Evolutionary conservation across 768 basidiomycete species (phyloP), one percentile per base, ranked within the genome.

Genomic region (Strobilomyces dryophilus): DNA sequence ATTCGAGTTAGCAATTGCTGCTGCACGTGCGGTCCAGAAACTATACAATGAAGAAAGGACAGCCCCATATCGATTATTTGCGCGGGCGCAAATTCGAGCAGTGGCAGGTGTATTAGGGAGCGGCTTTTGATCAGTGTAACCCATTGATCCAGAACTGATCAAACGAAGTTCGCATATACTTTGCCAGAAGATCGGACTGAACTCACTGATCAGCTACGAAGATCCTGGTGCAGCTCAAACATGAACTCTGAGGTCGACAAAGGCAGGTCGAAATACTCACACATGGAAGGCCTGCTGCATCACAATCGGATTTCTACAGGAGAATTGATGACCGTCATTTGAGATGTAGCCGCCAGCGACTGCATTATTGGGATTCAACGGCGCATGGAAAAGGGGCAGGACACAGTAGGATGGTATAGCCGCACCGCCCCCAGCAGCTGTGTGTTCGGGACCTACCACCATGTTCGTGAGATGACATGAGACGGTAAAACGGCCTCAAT

Each of bases 201-300:
- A 51, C 60, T 11, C 45, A 79, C 79, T 67, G 73, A 51, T 81
- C 82, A 54, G 78, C 76, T 18, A 81, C 78, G 45, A 82, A 83
- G n/a, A 81, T 77, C 8, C 79, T 80, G 12, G n/a, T 45, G 54
- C 31, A 41, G 8, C 39, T 14, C 12, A 14, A 10, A 37, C 41
- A 4, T 65, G 32, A 51, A 29, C 26, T 18, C 18, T n/a, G 26
- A 10, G 6, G 41, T 10, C 8, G 15, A 11, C 2, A 1, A 11
- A 52, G 8, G 2, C 1, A 0, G 29, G 17, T 29, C 29, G 5
- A 31, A 14, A 5, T 3, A 73, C 81, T 53, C 62, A 83, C 80
- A 85, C 80, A 62, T 85, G 82, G 67, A 77, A 83, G 0, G 83
- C 73, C 57, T 78, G 81, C 18, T 76, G 77, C 64, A 79, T 62